Base-by-base conservation (phyloP, 768 basidiomycete genomes). In the Cubamyces sp. region DNA sequence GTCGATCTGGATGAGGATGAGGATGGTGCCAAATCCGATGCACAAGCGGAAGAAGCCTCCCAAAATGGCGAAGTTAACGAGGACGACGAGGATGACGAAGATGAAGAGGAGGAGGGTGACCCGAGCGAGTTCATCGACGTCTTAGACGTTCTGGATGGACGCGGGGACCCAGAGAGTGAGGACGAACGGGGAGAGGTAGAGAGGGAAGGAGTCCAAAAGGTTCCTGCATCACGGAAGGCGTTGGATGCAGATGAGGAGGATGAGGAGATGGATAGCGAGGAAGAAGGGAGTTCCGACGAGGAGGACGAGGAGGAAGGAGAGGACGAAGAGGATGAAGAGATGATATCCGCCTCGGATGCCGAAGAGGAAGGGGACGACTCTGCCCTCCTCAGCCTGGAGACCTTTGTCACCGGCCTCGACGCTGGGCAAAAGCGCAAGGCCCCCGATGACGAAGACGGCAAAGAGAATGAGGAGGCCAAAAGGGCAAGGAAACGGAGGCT, bases 351-450 rank as follows among this genome's bases (percentile, higher is more conserved):
- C 57, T 80, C 78, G 9, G 71, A 64, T 14, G 65, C 53, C 19
- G 71, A 68, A 3, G 80, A 76, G 25, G 81, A 82, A 15, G 81
- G 79, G 1, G 79, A 80, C n/a, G 78, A 81, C 0, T 83, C 80
- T 64, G 87, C 87, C 0, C 79, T 94, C 9, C 85, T 86, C 21
- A 82, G 85, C 41, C 84, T 98, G 2, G 85, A 88, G 60, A 78
- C 75, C 16, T 92, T 93, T 68, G 85, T 97, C 48, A 83, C 87
- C 0, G 79, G 74, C 16, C 84, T 96, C 50, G 86, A 88, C 61
- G 73, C 84, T 3, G 72, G 84, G 14, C 82, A 83, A 65, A 94
- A 94, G 75, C 86, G 93, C 61, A 93, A 93, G 75, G 80, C 82
- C 0, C 74, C 76, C n/a, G 77, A 78, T 14, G 82, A 78, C 11